Evolutionary conservation across 2,329 filamentous ascomycete genomes (phyloP), one percentile per base, ranked within the genome.

Genomic region (Elsinoe ampelina): DNA sequence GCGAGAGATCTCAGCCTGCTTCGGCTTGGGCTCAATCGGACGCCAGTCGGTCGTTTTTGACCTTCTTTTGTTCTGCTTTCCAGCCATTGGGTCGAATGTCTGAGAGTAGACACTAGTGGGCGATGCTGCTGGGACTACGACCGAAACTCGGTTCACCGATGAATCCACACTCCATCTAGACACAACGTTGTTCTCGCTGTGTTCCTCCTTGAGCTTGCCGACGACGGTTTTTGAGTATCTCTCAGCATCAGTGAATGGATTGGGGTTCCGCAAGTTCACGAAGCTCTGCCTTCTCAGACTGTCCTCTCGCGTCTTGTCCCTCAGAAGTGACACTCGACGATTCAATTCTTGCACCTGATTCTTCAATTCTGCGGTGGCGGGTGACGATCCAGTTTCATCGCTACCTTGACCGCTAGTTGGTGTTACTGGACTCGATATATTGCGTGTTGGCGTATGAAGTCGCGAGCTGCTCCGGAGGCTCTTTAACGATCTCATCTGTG

Each of bases 301-400:
- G 63, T 95, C 90, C 58, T 86, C 87, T 17, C 86, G 81, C 0
- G 88, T 86, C 63, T 89, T 85, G 60, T 90, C 83, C 63, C 87
- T 86, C 41, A 95, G 71, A 13, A 77, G 86, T 1, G 89, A 91
- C 35, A 95, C 90, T 65, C 89, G 89, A 59, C 87, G 88, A 66
- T 90, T 91, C 47, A 95, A 76, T 55, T 87, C 89, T 57, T 86
- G 84, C 80, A 95, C 88, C 68, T 95, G 89, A 62, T 89, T 85
- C 59, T 89, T 88, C 42, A 95, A 75, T 65, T 83, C 81, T 7
- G 85, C 82, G 66, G 84, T 79, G n/a, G 83, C 83, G 0, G 89
- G 92, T 12, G 83, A 77, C 2, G 87, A 84, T 15, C 87, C 79
- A 38, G n/a, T 3, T 22, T 80, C 80, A 7, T 85, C 70, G 1